Evolutionary conservation across 176 grass and related monocot genomes (phyloP).

Genomic region (Hordeum marinum): DNA sequence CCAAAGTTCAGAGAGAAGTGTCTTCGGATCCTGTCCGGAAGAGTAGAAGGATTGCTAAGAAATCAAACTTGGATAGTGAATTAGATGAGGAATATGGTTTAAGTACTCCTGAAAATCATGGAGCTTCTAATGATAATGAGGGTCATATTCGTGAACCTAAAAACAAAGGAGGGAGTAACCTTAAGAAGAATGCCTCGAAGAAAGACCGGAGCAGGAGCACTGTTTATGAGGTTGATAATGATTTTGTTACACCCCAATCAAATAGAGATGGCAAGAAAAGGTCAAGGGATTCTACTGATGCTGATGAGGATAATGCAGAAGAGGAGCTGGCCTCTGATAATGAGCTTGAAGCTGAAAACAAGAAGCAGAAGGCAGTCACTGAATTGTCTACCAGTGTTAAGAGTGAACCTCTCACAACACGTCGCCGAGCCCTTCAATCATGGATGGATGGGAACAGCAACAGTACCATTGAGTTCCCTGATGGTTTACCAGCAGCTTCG

Average conservation of each 20-base stretch:
- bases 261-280: slow-evolving; percentile 43
- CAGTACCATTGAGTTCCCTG: slow-evolving; percentile 55
- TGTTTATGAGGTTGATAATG: slow-evolving; percentile 28
- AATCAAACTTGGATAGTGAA: slow-evolving; percentile 37
- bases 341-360: slow-evolving; percentile 33
- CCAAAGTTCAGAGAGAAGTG: slow-evolving; percentile 19
- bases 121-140: slow-evolving; percentile 22
- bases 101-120: slow-evolving; percentile 32
- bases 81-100: slow-evolving; percentile 47
- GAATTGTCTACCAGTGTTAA: slow-evolving; percentile 33
- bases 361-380: slow-evolving; percentile 27
- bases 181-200: slow-evolving; percentile 46
- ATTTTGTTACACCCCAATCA: slow-evolving; percentile 35
- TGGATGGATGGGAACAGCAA: slow-evolving; percentile 55
- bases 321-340: slow-evolving; percentile 51
- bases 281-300: slow-evolving; percentile 37
- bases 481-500: slow-evolving; percentile 52
- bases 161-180: slow-evolving; percentile 35
- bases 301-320: slow-evolving; percentile 49
- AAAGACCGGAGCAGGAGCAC: slow-evolving; percentile 30
- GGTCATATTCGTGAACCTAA: slow-evolving; percentile 2
- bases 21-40: slow-evolving; percentile 64
- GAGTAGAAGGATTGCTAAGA: slow-evolving; percentile 70
- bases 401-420: slow-evolving; percentile 63
- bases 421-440: slow-evolving; percentile 71